Evolutionary conservation across 1,284 basidiomycete species (phyloP), one percentile per base, ranked within the genome.

Genomic region (Cutaneotrichosporon sp.): DNA sequence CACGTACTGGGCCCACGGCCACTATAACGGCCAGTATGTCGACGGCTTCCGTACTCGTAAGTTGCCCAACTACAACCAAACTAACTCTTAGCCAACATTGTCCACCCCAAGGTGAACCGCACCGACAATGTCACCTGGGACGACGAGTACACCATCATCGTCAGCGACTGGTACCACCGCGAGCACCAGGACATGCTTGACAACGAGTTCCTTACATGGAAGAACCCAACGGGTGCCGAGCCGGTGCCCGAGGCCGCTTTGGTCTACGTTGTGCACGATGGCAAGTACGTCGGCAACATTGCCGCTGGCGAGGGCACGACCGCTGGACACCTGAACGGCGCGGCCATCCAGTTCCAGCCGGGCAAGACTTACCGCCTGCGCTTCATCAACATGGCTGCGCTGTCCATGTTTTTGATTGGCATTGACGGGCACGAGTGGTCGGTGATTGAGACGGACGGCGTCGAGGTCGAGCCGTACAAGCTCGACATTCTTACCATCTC

Each of bases 401-500:
- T 76, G 33, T 53, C 56, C 70, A 72, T 84, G 65, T 92, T 90
- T 77, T 86, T 80, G 76, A 85, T 94, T 73, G 88, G 85, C 82
- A 86, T 97, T 49, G 90, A 94, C 58, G 90, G 90, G 1, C 93
- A 97, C 70, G 81, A 87, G 33, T 93, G 96, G 89, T 76, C 80
- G 10, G 81, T 97, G 60, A 91, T 97, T 66, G 85, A 90, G 67
- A 87, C 84, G 23, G 92, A 97, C 65, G 90, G 91, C 7, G 87
- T 85, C 4, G 92, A 96, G 72, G 79, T 84, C 2, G 79, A 87
- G 65, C 84, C 85, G 56, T 85, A 78, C 50, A 79, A 83, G 0
- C 83, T 84, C 54, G 85, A 89, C 65, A 70, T 85, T 33, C 64
- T 97, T 48, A 80, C 83, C 39, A 59, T 96, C 54, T 80, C 88